phyloP scores from a whole-genome alignment of 2,329 filamentous ascomycete species.

The Verruconis gallopava region DNA sequence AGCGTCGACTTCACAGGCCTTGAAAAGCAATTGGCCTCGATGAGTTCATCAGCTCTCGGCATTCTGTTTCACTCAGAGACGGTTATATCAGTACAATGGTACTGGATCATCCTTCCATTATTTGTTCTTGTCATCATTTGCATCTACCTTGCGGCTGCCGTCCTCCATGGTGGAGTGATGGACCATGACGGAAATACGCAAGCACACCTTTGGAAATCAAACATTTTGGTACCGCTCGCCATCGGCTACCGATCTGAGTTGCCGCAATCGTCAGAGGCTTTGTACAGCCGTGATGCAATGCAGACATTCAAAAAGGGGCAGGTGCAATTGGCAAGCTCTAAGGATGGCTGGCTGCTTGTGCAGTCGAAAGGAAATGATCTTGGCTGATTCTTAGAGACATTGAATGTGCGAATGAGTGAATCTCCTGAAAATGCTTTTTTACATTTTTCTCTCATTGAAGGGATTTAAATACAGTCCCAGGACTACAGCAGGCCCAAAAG shows the following conservation, averaged over 20 bases:
- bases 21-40: neutral
- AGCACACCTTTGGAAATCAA: neutral
- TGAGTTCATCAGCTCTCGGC: neutral
- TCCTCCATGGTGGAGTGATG: neutral
- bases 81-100: neutral
- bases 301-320: neutral
- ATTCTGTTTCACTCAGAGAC: neutral
- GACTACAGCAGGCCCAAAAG: too few species aligned
- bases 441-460: too few species aligned
- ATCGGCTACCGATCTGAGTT: neutral
- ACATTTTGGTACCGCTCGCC: neutral
- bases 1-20: neutral
- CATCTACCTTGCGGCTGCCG: neutral
- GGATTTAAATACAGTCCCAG: too few species aligned
- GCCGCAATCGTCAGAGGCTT: neutral
- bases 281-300: neutral
- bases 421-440: too few species aligned
- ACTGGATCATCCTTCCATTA: neutral
- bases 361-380: too few species aligned
- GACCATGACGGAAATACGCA: neutral
- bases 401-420: too few species aligned
- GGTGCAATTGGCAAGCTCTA: neutral
- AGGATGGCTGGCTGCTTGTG: neutral
- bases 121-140: neutral
- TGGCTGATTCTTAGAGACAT: too few species aligned